Base-by-base conservation (phyloP, 2,329 filamentous ascomycete genomes). In the Phyllosticta capitalensis region DNA sequence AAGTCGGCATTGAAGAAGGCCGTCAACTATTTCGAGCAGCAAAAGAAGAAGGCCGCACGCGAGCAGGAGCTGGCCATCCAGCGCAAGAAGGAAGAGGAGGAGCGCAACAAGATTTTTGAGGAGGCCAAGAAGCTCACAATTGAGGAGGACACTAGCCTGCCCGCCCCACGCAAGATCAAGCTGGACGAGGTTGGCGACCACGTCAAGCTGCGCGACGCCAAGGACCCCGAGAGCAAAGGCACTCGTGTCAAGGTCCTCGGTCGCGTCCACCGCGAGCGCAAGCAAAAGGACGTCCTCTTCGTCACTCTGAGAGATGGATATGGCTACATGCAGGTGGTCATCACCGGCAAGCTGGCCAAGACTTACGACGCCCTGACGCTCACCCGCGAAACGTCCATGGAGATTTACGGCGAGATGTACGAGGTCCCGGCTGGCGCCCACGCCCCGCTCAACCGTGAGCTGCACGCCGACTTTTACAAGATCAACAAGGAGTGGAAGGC, bases 351-450 rank as follows among this genome's bases (percentile, higher is more conserved):
- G 63, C 81, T 97, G 67, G 87, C 90, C 65, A 91, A 90, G 79
- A 92, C 89, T n/a, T 95, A 95, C 78, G 90, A 95, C 69, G 89
- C 90, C 63, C 79, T 95, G 66, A 91, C 88, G 22, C 83, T 96
- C 66, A 89, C 90, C 30, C 85, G 88, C 63, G 91, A 92, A 76
- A 94, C 90, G n/a, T 90, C 90, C 56, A 84, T 96, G 69, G 85
- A 86, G 67, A 83, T 96, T 61, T 84, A 84, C 62, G 92, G 92
- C 66, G 89, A 95, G 79, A 85, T 96, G 81, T 85, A 84, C 71
- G 82, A 88, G 68, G 87, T 96, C 4, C 92, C 88, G 9, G 81
- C 83, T 22, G 89, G 89, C 59, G 84, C 87, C 63, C 84, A 87
- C 61, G 92, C 92, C 0, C 90, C 90, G 54, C 85, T 90, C 76